A percentile compares a stretch with the other conserved stretches of the same genome.
Evolutionary conservation across 2,329 filamentous ascomycete species (phyloP).

Genomic region (Botrytis pseudocinerea): DNA sequence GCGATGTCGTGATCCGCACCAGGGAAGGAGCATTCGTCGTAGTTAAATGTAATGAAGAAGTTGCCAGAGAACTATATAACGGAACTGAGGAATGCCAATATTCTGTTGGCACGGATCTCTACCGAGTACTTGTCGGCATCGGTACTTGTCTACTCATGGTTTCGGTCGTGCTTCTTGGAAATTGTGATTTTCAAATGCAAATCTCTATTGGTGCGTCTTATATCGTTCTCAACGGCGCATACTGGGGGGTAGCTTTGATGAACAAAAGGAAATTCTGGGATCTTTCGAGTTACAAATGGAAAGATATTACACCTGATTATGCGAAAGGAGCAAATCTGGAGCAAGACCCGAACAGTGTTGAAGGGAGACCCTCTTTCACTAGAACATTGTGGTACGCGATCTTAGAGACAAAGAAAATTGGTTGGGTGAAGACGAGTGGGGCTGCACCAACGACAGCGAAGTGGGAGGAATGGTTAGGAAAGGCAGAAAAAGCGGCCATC

Average conservation of each 20-base stretch:
- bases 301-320: conserved; percentile 47
- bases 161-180: conserved; percentile 60
- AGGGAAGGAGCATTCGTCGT: conserved; percentile 60
- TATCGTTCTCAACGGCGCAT: conserved; percentile 59
- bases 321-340: conserved; percentile 42
- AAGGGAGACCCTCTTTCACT: conserved; percentile 53
- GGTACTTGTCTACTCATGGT: conserved; percentile 63
- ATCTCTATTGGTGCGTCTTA: conserved; percentile 59
- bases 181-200: conserved; percentile 62
- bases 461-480: conserved; percentile 56
- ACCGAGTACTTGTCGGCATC: conserved; percentile 56
- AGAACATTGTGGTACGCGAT: conserved; percentile 61
- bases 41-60: conserved; percentile 57
- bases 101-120: conserved; percentile 47
- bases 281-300: conserved; percentile 51
- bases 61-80: conserved; percentile 62
- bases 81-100: conserved; percentile 62
- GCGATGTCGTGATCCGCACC: conserved; percentile 63
- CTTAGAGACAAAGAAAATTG: conserved; percentile 51
- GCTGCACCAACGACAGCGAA: conserved; percentile 52
- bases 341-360: conserved; percentile 42
- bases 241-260: conserved; percentile 49
- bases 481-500: conserved; percentile 48
- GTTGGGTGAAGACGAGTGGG: conserved; percentile 55
- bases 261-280: conserved; percentile 56